These are phyloP conservation scores for Solanum clarkiae DNA, from an alignment of 257 asterid species.

Conservation along the genomic window DNA sequence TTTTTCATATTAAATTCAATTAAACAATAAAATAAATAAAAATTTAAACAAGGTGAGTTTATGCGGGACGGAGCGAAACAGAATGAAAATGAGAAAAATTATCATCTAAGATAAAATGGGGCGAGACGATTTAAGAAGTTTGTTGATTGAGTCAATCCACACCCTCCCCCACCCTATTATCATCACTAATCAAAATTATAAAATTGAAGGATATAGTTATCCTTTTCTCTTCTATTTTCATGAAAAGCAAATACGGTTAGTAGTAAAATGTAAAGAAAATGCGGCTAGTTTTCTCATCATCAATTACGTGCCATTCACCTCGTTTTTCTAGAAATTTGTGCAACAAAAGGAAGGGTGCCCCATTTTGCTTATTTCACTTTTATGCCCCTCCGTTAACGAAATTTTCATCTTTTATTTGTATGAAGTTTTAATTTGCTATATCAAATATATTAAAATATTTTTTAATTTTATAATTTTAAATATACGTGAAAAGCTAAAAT, in stretches of 20 bases:
- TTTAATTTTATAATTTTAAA: too few species aligned
- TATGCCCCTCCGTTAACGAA: not conserved
- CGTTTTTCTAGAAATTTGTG: not conserved
- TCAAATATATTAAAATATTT: too few species aligned
- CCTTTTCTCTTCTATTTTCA: not conserved
- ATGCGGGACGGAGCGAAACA: rapidly evolving
- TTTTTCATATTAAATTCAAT: too few species aligned
- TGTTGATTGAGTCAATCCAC: too few species aligned
- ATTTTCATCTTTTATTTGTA: not conserved
- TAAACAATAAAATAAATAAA: too few species aligned
- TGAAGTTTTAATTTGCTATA: too few species aligned
- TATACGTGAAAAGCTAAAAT: too few species aligned
- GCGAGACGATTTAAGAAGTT: too few species aligned
- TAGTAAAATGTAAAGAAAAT: not conserved
- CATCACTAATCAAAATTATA: not conserved
- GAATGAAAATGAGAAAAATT: too few species aligned
- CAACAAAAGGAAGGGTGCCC: not conserved
- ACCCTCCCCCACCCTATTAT: too few species aligned
- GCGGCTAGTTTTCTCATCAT: constrained; percentile 25
- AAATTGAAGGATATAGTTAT: not conserved
- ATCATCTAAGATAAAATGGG: too few species aligned
- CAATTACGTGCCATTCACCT: constrained; percentile 38
- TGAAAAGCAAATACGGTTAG: not conserved
- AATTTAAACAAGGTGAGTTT: too few species aligned
- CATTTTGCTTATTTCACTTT: not conserved